phyloP scores from a whole-genome alignment of 2,329 filamentous ascomycete genomes.

The Penicillium freii region DNA sequence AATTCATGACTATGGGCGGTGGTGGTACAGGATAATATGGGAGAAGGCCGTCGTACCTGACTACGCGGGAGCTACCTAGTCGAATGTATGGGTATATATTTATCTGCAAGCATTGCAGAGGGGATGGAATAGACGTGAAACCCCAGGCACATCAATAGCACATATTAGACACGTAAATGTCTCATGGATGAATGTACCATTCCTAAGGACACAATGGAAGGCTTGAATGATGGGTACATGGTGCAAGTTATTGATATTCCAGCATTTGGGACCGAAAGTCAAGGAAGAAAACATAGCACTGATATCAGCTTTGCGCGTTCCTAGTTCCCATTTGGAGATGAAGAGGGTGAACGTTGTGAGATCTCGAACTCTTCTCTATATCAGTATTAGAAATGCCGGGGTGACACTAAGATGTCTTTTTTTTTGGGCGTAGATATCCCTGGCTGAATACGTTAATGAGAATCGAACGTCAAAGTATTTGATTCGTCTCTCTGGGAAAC shows the following conservation, averaged over 20 bases:
- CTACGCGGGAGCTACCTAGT: not conserved
- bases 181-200: not conserved
- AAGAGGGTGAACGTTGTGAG: not conserved
- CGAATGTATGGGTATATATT: not conserved
- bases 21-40: not conserved
- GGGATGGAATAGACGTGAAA: not conserved
- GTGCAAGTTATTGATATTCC: not conserved
- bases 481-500: too few relatives aligned
- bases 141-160: not conserved
- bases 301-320: too few relatives aligned
- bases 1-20: not conserved
- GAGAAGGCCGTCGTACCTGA: not conserved
- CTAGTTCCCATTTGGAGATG: not conserved
- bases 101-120: too few relatives aligned
- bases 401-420: not conserved
- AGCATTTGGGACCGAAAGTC: not conserved
- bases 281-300: not conserved
- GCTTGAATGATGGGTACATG: not conserved
- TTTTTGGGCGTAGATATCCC: too few relatives aligned
- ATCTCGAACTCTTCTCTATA: not conserved
- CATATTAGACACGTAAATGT: not conserved
- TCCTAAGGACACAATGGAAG: not conserved
- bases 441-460: not conserved
- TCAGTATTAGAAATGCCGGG: not conserved
- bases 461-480: too few relatives aligned